Conservation (phyloP, 1,284 basidiomycete species). For the Abortiporus biennis region DNA sequence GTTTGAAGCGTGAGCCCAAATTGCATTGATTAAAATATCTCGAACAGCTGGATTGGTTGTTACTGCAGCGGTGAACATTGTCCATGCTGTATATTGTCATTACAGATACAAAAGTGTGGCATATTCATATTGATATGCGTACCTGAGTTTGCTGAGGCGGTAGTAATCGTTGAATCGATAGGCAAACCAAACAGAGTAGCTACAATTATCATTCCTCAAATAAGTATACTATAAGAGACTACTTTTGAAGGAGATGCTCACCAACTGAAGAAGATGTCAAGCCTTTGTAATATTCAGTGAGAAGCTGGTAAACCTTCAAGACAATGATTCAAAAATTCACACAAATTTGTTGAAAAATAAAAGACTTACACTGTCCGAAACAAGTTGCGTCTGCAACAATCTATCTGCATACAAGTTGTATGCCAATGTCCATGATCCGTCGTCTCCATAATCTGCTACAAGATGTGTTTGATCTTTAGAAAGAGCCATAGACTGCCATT, state of each 20-base stretch:
- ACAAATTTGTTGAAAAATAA: too few species aligned
- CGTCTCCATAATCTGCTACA: constrained; percentile 33
- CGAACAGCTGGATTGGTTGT: constrained; percentile 15
- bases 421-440: constrained; percentile 46
- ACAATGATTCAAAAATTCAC: too few species aligned
- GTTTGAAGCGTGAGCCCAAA: constrained; percentile 18
- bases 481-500: constrained; percentile 24
- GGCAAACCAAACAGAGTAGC: constrained; percentile 12
- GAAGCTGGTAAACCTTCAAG: background rate
- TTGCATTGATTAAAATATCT: constrained; percentile 14
- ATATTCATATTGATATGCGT: background rate
- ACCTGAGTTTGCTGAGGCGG: background rate
- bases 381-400: constrained; percentile 31
- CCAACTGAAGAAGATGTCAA: background rate
- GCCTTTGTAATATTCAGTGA: background rate
- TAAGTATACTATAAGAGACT: too few species aligned
- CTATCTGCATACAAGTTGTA: constrained; percentile 67
- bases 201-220: too few species aligned
- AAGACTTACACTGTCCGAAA: too few species aligned
- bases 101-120: too few species aligned
- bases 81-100: too few species aligned
- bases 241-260: too few species aligned
- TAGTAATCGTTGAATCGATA: constrained; percentile 9
- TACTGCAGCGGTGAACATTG: constrained; percentile 18
- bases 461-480: constrained; percentile 31